phyloP scores from a whole-genome alignment of 31 red algal genomes.

The Bonnemaisonia californica region DNA sequence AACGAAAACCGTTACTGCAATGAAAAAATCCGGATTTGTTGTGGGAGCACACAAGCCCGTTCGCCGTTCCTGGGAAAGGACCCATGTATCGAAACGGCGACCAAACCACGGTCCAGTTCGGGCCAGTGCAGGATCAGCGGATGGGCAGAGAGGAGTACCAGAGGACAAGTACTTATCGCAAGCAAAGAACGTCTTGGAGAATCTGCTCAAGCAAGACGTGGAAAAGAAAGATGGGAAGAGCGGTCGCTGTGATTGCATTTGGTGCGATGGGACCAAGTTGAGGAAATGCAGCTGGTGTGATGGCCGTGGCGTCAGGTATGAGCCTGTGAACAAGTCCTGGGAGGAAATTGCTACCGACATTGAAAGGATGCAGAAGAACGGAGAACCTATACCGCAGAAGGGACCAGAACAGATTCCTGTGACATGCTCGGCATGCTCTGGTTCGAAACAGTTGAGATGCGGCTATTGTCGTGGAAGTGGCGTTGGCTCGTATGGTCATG shows the following conservation, averaged over 20 bases:
- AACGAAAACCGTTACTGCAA: not conserved
- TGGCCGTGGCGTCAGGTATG: conserved; percentile 49
- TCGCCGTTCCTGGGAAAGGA: not conserved
- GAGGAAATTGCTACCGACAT: conserved; percentile 57
- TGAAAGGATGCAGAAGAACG: conserved; percentile 29
- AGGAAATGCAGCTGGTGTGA: conserved; percentile 73
- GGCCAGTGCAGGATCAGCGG: conserved; percentile 2
- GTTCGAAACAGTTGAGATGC: conserved; percentile 60
- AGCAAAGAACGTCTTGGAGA: conserved; percentile 25
- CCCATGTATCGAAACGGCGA: not conserved
- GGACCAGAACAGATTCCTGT: conserved; percentile 33
- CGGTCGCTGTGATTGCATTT: conserved; percentile 63
- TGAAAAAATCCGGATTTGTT: not conserved
- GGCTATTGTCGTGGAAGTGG: conserved; percentile 76
- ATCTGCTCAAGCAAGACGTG: conserved; percentile 4
- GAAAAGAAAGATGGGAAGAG: not conserved
- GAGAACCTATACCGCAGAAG: conserved; percentile 22
- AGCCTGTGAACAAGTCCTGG: conserved; percentile 52
- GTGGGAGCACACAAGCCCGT: not conserved
- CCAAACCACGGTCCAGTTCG: not conserved
- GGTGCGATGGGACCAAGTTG: conserved; percentile 63
- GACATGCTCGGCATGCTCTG: conserved; percentile 55
- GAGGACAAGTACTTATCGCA: not conserved
- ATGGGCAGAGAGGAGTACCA: not conserved
- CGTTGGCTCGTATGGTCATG: conserved; percentile 67